A percentile compares a stretch with the other conserved stretches of the same genome.
Evolutionary conservation across 805 yeast genomes (phyloP).

Genomic region (Suhomyces xylopsoci): DNA sequence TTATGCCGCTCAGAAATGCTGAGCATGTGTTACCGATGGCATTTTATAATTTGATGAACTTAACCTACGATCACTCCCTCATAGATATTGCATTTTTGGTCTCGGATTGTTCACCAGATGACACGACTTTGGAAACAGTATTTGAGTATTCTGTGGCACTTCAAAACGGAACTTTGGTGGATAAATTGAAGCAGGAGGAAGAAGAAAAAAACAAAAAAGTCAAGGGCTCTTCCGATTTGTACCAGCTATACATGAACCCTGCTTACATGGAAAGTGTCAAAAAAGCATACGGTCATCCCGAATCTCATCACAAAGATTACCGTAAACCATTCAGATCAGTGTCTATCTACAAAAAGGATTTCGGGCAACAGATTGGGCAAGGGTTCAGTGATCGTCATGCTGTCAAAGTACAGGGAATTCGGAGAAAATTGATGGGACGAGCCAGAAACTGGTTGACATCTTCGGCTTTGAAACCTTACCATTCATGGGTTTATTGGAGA

Average conservation of each 20-base stretch:
- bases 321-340: slow-evolving; percentile 71
- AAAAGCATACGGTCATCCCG: slow-evolving; percentile 61
- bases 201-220: slow-evolving; percentile 30
- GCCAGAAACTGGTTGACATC: slow-evolving; percentile 83
- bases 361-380: slow-evolving; percentile 82
- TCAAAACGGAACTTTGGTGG: slow-evolving; percentile 65
- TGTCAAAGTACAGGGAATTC: slow-evolving; percentile 79
- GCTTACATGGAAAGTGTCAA: slow-evolving; percentile 55
- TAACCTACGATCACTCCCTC: slow-evolving; percentile 77
- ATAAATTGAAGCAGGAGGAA: slow-evolving; percentile 44
- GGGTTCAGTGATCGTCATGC: slow-evolving; percentile 83
- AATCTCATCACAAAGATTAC: slow-evolving; percentile 54
- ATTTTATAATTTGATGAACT: slow-evolving; percentile 80
- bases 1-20: slow-evolving; percentile 79
- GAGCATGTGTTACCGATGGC: slow-evolving; percentile 74
- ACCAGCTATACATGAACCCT: slow-evolving; percentile 66
- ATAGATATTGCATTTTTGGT: slow-evolving; percentile 80
- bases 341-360: slow-evolving; percentile 77
- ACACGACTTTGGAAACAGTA: slow-evolving; percentile 61
- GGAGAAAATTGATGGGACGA: slow-evolving; percentile 82
- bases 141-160: slow-evolving; percentile 63
- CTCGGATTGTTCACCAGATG: slow-evolving; percentile 71
- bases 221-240: slow-evolving; percentile 59
- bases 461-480: slow-evolving; percentile 73
- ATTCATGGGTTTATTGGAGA: slow-evolving; percentile 91